Evolutionary conservation across 371 early-diverging fungal genomes (phyloP), one percentile per base, ranked within the genome.

Genomic region (Rhizopus stolonifer): DNA sequence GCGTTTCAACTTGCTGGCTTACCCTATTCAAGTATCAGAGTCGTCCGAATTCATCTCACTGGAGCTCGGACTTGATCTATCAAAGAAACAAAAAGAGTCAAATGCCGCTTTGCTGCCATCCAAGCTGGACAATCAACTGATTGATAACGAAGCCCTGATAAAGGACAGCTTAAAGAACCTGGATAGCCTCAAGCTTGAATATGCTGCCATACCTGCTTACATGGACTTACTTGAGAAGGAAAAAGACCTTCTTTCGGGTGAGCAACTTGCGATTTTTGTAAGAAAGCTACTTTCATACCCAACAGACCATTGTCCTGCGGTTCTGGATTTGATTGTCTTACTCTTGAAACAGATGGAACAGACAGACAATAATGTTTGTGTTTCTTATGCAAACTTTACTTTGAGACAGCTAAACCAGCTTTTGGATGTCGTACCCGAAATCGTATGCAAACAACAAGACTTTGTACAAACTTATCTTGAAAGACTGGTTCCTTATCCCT

Each of bases 1-100:
- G n/a, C 69, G 77, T 1, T 73, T 61, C 46, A 43, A 71, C 17
- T 36, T 77, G 4, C 51, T 77, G 33, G 45, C 53, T 15, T 77
- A 67, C 26, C 62, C 68, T 1, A 43, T 77, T 22, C 49, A 71
- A 22, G 50, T 61, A 0, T 19, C 40, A 4, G 36, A 39, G 0
- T 57, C 72, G 0, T 44, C 49, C 2, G 48, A 67, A 7, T 73
- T 54, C 39, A 56, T 77, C 40, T 56, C 57, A 6, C 54, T 58
- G 5, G 38, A 42, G 2, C 44, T 72, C 18, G 18, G 44, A 2
- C 32, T 48, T 9, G n/a, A 22, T n/a, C 24, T 29, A 18, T 21
- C 45, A 38, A 45, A 4, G 17, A 46, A 32, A 15, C 25, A 46
- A 23, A 38, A n/a, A 8, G 22, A 2, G 33, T 43, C 4, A 9